Base-by-base conservation (phyloP, 129 eudicot genomes). In the Escallonia rubra region DNA sequence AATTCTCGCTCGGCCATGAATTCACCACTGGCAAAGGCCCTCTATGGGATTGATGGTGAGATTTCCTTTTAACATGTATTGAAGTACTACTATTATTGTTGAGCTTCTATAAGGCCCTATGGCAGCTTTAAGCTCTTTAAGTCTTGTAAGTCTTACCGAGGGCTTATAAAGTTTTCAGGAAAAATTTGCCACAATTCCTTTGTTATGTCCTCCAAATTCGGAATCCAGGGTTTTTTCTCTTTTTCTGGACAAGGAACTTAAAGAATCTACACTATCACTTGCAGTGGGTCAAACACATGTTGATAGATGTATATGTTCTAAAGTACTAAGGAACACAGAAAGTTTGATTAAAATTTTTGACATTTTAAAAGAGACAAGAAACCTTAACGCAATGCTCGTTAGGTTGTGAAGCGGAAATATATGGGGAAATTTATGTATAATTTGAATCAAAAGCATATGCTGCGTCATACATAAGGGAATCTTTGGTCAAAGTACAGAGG, bases 1-100 rank as follows among this genome's bases (percentile, higher is more conserved):
- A 92, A 92, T 82, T 91, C 96, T 59, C 98, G 96, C 62, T 67
- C 90, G 1, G 98, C 98, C 68, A 83, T 92, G 98, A 88, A 81
- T 76, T 86, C 98, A 15, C 91, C 98, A 42, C 65, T 92, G 54
- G 98, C 98, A 8, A 88, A 83, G 66, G 74, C 89, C 61, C 83
- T 92, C 16, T 92, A 69, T 58, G 98, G 96, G 60, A 86, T 92
- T 45, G 98, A 92, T 51, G 98, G 98, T 91, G 57, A 70, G 84
- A 70, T 55, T 74, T 7, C 43, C 15, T 69, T 15, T 9, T 43
- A 12, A 57, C 46, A 43, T 6, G 44, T 61, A 4, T 57, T 69
- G 16, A 52, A 34, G 8, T 13, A 50, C 39, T 64, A 46, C 39
- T 39, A 6, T 61, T 45, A 43, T 57, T 57, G 45, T 61, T 55